Evolutionary conservation across 2,329 filamentous ascomycete species (phyloP).

Genomic region (Venturia asperata): DNA sequence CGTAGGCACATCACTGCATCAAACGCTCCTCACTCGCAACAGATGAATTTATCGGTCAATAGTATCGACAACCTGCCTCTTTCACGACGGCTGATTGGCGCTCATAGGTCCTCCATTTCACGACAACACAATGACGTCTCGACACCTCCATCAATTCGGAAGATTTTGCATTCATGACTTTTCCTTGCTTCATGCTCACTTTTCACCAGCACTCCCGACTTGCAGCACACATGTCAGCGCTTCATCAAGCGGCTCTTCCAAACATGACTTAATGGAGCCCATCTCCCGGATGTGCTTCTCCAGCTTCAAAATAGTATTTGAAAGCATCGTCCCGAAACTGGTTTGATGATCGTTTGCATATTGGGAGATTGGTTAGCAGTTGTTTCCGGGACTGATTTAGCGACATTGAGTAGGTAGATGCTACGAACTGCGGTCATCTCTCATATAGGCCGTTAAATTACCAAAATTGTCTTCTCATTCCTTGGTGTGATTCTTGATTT

Average conservation of each 20-base stretch:
- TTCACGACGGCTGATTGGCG: slow-evolving; percentile 13
- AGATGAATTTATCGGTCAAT: not conserved
- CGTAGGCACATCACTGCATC: not conserved
- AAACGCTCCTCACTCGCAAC: not conserved
- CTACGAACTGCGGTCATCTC: not conserved
- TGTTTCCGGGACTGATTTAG: not conserved
- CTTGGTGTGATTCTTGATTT: not conserved
- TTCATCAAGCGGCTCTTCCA: not conserved
- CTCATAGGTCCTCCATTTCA: slow-evolving; percentile 2
- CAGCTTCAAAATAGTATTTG: not conserved
- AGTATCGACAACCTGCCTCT: slow-evolving; percentile 12
- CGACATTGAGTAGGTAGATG: not conserved
- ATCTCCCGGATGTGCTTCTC: not conserved
- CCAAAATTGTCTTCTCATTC: not conserved
- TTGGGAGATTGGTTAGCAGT: not conserved
- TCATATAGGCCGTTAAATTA: not conserved
- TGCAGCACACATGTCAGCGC: not conserved
- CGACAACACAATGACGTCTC: not conserved
- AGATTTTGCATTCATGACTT: not conserved
- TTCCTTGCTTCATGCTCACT: slow-evolving; percentile 1
- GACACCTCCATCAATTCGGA: not conserved
- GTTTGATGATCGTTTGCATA: not conserved
- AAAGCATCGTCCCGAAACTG: not conserved
- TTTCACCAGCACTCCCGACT: not conserved
- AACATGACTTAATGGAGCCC: not conserved